A percentile compares a stretch with the other conserved stretches of the same genome.
Conservation (phyloP, 768 basidiomycete genomes). For the Naganishia friedmannii region DNA sequence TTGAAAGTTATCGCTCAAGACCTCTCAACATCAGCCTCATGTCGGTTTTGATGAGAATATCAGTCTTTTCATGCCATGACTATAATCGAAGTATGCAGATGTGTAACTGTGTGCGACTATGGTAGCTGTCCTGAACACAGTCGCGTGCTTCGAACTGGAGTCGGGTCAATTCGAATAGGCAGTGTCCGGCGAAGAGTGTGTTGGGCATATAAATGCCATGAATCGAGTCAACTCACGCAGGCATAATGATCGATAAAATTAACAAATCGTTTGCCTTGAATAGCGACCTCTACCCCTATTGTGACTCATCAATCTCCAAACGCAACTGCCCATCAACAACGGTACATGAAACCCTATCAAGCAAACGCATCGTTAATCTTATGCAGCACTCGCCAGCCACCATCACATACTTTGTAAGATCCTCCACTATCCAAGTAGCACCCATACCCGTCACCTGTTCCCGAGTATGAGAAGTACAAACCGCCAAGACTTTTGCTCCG, state of each 20-base stretch:
- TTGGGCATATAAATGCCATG: too few species aligned
- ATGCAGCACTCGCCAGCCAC: not conserved
- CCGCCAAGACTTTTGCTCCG: conserved; percentile 72
- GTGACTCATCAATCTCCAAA: conserved; percentile 36
- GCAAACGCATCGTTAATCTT: not conserved
- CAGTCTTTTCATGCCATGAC: too few species aligned
- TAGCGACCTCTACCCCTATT: not conserved
- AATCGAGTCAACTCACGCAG: too few species aligned
- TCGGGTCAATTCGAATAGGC: too few species aligned
- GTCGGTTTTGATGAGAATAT: too few species aligned
- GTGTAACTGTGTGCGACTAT: too few species aligned
- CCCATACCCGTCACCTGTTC: conserved; percentile 60
- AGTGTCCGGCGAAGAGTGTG: too few species aligned
- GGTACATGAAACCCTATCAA: conserved; percentile 33
- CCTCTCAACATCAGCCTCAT: too few species aligned
- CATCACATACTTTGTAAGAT: conserved; percentile 63
- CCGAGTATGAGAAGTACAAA: conserved; percentile 73
- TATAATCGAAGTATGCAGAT: too few species aligned
- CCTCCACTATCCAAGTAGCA: conserved; percentile 66
- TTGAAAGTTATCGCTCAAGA: not conserved
- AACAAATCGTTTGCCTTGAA: not conserved
- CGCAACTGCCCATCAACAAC: conserved; percentile 34
- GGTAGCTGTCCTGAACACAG: too few species aligned
- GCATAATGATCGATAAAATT: too few species aligned
- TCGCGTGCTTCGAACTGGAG: too few species aligned